These are phyloP conservation scores for Endocalyx cinctus DNA, from an alignment of 2,329 filamentous ascomycete genomes.

Conservation along the genomic window DNA sequence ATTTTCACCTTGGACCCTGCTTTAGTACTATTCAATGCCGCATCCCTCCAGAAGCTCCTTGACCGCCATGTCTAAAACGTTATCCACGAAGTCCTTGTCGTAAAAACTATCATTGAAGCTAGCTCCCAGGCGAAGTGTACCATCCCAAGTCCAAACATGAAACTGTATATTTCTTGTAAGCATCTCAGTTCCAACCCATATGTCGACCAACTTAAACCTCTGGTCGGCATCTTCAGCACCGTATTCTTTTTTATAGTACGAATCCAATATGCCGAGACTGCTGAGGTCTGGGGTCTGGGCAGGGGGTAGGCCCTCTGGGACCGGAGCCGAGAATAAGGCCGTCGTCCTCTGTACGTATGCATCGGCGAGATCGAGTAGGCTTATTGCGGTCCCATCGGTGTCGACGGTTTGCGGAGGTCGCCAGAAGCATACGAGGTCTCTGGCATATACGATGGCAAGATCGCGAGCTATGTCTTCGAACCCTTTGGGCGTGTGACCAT, in stretches of 20 bases:
- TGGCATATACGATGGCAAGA: constrained; percentile 11
- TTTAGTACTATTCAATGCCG: constrained; percentile 1
- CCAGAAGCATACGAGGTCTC: constrained; percentile 20
- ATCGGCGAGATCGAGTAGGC: constrained; percentile 9
- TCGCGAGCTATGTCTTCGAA: constrained; percentile 13
- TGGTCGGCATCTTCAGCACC: background rate
- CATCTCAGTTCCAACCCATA: constrained; percentile 16
- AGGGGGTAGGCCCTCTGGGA: constrained; percentile 7
- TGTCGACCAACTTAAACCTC: constrained; percentile 5
- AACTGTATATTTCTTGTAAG: constrained; percentile 12
- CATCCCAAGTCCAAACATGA: constrained; percentile 15
- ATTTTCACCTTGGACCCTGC: background rate
- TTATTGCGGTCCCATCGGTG: constrained; percentile 4
- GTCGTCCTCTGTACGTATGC: constrained; percentile 8
- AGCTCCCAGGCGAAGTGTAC: constrained; percentile 7
- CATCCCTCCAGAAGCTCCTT: constrained; percentile 5
- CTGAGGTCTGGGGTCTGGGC: constrained; percentile 16
- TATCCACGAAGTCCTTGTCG: constrained; percentile 3
- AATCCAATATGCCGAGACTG: constrained; percentile 13
- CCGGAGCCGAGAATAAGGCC: constrained; percentile 6
- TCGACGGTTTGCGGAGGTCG: too few relatives aligned
- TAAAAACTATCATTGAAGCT: constrained; percentile 9
- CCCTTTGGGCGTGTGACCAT: constrained; percentile 1
- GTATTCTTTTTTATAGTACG: constrained; percentile 8
- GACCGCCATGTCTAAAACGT: constrained; percentile 1